phyloP scores from a whole-genome alignment of 73 alveolate species.

The Halteria grandinella region DNA sequence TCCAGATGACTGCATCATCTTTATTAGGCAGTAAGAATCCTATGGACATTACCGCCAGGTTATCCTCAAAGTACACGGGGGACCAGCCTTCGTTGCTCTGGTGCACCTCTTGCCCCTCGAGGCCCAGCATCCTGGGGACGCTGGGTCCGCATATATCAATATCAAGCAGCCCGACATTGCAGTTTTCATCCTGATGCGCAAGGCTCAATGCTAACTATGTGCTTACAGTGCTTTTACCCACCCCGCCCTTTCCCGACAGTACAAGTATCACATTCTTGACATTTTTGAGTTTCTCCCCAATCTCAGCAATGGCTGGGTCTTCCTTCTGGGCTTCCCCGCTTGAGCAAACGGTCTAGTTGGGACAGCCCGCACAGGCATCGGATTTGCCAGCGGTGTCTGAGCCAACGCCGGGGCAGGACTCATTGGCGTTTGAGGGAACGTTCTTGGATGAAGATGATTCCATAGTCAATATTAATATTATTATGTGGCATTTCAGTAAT shows the following conservation, averaged over 20 bases:
- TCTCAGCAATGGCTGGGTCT: constrained; percentile 81
- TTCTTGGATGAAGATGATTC: not conserved
- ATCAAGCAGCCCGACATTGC: constrained; percentile 91
- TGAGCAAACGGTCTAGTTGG: constrained; percentile 80
- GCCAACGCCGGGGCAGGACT: constrained; percentile 78
- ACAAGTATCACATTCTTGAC: constrained; percentile 93
- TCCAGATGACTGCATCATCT: constrained; percentile 89
- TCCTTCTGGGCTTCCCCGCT: constrained; percentile 69
- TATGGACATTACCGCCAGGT: constrained; percentile 99
- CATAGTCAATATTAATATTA: not conserved
- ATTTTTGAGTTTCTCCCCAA: constrained; percentile 74
- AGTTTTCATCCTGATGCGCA: constrained; percentile 73
- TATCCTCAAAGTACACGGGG: constrained; percentile 98
- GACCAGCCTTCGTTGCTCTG: constrained; percentile 96
- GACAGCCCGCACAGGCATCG: constrained; percentile 95
- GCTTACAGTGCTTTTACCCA: constrained; percentile 98
- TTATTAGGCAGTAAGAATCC: constrained; percentile 90
- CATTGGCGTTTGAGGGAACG: constrained; percentile 74
- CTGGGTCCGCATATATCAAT: constrained; percentile 99
- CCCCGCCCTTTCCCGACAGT: constrained; percentile 99
- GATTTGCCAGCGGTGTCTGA: constrained; percentile 85
- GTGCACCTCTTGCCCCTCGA: constrained; percentile 93
- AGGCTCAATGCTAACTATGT: constrained; percentile 95
- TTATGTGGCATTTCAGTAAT: constrained; percentile 33
- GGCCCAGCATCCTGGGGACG: constrained; percentile 97